Percentiles rank a stretch among this genome's conserved stretches.
phyloP scores from a whole-genome alignment of 2,329 filamentous ascomycete species.

The Alternaria sp. region DNA sequence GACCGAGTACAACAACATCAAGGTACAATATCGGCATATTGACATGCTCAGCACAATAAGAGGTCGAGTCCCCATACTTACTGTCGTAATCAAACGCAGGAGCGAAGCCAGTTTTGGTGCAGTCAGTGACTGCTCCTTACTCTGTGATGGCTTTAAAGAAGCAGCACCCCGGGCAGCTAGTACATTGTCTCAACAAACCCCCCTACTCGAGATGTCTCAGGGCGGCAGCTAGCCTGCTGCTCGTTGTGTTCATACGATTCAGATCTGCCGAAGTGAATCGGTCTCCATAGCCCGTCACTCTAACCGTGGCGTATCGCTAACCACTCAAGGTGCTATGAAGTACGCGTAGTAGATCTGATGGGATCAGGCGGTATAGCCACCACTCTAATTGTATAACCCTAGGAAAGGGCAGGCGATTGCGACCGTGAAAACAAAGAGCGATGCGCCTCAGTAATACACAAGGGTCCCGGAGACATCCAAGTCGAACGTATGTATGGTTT shows the following conservation, averaged over 20 bases:
- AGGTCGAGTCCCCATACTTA: not conserved
- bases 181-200: not conserved
- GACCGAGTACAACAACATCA: not conserved
- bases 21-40: not conserved
- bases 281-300: not conserved
- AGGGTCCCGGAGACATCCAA: not conserved
- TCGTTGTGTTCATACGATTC: not conserved
- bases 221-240: not conserved
- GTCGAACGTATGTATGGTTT: not conserved
- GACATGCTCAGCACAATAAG: not conserved
- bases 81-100: not conserved
- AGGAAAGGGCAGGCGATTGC: not conserved
- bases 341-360: not conserved
- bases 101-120: not conserved
- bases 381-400: not conserved
- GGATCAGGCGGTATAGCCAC: not conserved
- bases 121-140: not conserved
- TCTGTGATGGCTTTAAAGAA: not conserved
- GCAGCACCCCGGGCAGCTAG: not conserved
- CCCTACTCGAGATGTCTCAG: not conserved
- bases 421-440: too few species aligned
- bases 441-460: not conserved
- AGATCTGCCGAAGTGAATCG: not conserved
- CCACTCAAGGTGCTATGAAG: not conserved
- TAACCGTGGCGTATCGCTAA: too few species aligned